phyloP scores from a whole-genome alignment of 768 basidiomycete species.

The Rhodocollybia butyracea region DNA sequence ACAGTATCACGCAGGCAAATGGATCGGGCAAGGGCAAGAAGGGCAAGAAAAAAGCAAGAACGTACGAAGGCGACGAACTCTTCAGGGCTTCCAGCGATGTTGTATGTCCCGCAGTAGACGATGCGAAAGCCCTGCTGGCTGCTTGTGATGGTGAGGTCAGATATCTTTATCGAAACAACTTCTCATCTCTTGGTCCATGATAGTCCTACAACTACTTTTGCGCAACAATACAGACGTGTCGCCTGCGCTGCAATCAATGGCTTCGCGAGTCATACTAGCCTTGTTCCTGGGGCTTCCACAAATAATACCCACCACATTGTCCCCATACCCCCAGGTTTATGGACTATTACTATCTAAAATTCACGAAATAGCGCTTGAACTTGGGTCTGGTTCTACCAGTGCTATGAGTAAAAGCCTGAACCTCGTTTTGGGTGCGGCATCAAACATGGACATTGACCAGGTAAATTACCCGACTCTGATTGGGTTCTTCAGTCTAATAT shows the following conservation, averaged over 20 bases:
- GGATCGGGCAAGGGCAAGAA: conserved; percentile 38
- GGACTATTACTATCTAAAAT: conserved; percentile 41
- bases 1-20: conserved; percentile 14
- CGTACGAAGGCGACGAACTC: conserved; percentile 73
- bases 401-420: conserved; percentile 60
- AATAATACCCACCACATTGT: conserved; percentile 52
- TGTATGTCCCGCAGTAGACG: conserved; percentile 45
- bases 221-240: conserved; percentile 49
- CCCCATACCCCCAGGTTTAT: conserved; percentile 49
- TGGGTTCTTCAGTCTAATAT: background rate
- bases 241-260: conserved; percentile 53
- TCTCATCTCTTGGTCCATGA: background rate
- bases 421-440: conserved; percentile 45
- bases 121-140: conserved; percentile 48
- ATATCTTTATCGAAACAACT: background rate
- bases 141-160: conserved; percentile 54
- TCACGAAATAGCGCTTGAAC: conserved; percentile 42
- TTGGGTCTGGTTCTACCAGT: conserved; percentile 52
- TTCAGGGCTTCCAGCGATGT: conserved; percentile 49
- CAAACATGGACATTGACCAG: conserved; percentile 20
- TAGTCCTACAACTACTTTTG: conserved; percentile 51
- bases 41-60: conserved; percentile 66
- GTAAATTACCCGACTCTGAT: conserved; percentile 20
- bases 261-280: conserved; percentile 55
- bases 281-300: conserved; percentile 54